Base-by-base conservation (phyloP, 73 alveolate species). In the Effrenium voratum region DNA sequence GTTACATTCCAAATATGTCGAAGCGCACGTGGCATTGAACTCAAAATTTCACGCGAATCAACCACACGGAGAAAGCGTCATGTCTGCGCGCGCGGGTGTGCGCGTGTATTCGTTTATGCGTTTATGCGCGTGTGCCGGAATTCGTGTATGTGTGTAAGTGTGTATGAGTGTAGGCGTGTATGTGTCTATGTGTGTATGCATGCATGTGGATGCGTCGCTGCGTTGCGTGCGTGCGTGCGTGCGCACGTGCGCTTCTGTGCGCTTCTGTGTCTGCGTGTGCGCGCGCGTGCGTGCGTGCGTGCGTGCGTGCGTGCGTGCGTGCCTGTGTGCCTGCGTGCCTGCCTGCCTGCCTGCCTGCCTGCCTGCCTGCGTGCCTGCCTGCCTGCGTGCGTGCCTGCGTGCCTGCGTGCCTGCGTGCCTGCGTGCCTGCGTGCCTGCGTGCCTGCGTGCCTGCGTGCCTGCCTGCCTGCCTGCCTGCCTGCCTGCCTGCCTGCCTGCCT, bases 261-360 rank as follows among this genome's bases (percentile, higher is more conserved):
- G n/a, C n/a, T n/a, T n/a, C n/a, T n/a, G n/a, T n/a, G n/a, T n/a
- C n/a, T n/a, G n/a, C n/a, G n/a, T n/a, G n/a, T n/a, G n/a, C n/a
- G n/a, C n/a, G n/a, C n/a, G n/a, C n/a, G n/a, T n/a, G n/a, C n/a
- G n/a, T n/a, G n/a, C n/a, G n/a, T n/a, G n/a, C n/a, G n/a, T n/a
- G n/a, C n/a, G n/a, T n/a, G n/a, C n/a, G n/a, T n/a, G n/a, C n/a
- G n/a, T n/a, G n/a, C n/a, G n/a, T n/a, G n/a, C n/a, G n/a, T n/a
- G n/a, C n/a, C n/a, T n/a, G n/a, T n/a, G n/a, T n/a, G n/a, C n/a
- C n/a, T n/a, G n/a, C n/a, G n/a, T n/a, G n/a, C n/a, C n/a, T n/a
- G n/a, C n/a, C 70, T 55, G 70, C 70, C 70, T 55, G 70, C 70
- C 70, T 55, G 70, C 70, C 70, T 55, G 70, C 70, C n/a, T n/a